Evolutionary conservation across 352 stramenopile genomes (phyloP).

Genomic region (Pilasporangium apinafurcum): DNA sequence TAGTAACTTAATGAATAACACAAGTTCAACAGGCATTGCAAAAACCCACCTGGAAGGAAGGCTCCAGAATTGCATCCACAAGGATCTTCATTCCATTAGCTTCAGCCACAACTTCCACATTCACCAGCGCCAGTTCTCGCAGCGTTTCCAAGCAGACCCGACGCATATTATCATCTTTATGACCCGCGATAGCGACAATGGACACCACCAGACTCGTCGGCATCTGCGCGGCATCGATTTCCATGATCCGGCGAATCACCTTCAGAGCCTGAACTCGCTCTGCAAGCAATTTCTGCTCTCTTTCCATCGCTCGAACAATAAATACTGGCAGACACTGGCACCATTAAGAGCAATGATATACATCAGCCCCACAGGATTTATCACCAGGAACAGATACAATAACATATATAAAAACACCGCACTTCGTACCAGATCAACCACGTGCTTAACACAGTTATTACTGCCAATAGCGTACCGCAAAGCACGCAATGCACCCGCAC

Average conservation of each 20-base stretch:
- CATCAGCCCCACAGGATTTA: background rate
- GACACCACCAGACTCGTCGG: conserved; percentile 76
- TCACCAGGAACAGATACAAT: background rate
- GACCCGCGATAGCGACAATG: conserved; percentile 75
- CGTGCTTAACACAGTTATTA: conserved; percentile 55
- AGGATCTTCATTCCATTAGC: conserved; percentile 80
- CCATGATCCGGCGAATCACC: conserved; percentile 75
- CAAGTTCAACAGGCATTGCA: background rate
- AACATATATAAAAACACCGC: background rate
- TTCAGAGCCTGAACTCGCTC: conserved; percentile 87
- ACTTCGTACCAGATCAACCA: conserved; percentile 45
- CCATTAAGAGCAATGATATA: background rate
- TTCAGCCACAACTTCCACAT: conserved; percentile 78
- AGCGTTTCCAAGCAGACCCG: conserved; percentile 84
- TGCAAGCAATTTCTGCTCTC: conserved; percentile 80
- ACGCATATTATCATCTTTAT: conserved; percentile 88
- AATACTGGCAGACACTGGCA: conserved; percentile 70
- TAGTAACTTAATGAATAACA: too few relatives aligned
- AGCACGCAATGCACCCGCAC: conserved; percentile 66
- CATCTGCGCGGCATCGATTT: conserved; percentile 83
- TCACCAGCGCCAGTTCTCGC: conserved; percentile 71
- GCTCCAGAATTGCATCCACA: conserved; percentile 84
- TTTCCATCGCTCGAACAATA: conserved; percentile 76
- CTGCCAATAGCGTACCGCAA: conserved; percentile 83
- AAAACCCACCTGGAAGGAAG: conserved; percentile 59